Percentiles rank a stretch among this genome's conserved stretches.
Conservation (phyloP, 768 basidiomycete genomes). For the Pleurotus cornucopiae region DNA sequence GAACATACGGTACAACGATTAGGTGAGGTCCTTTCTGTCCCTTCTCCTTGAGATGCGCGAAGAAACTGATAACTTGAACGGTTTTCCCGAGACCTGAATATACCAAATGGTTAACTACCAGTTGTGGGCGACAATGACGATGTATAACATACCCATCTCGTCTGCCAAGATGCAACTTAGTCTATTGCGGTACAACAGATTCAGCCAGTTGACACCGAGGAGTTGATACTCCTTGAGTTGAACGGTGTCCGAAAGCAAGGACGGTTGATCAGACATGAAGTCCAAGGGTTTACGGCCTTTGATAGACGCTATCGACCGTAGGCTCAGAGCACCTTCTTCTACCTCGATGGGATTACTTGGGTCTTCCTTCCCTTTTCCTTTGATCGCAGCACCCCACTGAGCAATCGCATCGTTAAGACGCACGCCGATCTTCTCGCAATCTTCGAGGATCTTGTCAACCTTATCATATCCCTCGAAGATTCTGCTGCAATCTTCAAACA, state of each 20-base stretch:
- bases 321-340: conserved; percentile 62
- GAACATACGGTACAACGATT: conserved; percentile 87
- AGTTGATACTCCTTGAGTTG: conserved; percentile 95
- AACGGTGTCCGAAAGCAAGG: conserved; percentile 58
- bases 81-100: conserved; percentile 91
- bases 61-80: conserved; percentile 96
- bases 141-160: conserved; percentile 82
- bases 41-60: conserved; percentile 81
- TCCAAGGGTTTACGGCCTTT: conserved; percentile 44
- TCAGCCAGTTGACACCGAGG: conserved; percentile 96
- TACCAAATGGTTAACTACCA: conserved; percentile 9
- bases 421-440: conserved; percentile 84
- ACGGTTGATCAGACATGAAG: conserved; percentile 76
- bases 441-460: conserved; percentile 84
- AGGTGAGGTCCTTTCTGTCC: conserved; percentile 84
- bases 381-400: conserved; percentile 55
- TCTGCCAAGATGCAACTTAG: conserved; percentile 96
- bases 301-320: conserved; percentile 42
- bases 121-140: background rate
- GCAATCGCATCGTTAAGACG: conserved; percentile 70
- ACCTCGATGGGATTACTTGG: conserved; percentile 20
- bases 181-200: conserved; percentile 74
- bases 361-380: conserved; percentile 37
- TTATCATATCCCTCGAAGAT: conserved; percentile 83
- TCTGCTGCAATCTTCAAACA: conserved; percentile 87